Conservation (phyloP, 345 rosid genomes). For the Adansonia digitata region DNA sequence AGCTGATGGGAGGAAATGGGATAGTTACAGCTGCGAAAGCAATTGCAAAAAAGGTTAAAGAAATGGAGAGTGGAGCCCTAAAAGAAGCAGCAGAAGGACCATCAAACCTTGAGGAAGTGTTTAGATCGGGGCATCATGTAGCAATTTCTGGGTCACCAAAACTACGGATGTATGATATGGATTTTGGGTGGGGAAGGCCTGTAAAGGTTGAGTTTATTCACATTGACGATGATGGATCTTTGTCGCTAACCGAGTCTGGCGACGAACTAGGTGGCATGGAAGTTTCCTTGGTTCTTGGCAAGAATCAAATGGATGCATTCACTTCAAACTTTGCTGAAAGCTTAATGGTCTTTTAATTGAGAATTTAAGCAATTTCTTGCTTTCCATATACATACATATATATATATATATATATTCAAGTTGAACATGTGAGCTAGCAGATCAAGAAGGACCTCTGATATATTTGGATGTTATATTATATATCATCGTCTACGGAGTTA, state of each 20-base stretch:
- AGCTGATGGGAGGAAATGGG: constrained; percentile 29
- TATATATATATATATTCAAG: too few relatives aligned
- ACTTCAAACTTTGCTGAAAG: neutral
- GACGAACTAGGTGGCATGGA: constrained; percentile 26
- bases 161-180: constrained; percentile 13
- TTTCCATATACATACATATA: too few relatives aligned
- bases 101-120: constrained; percentile 7
- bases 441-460: too few relatives aligned
- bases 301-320: constrained; percentile 14
- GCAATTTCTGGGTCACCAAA: constrained; percentile 34
- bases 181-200: constrained; percentile 32
- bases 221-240: constrained; percentile 11
- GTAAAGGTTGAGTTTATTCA: constrained; percentile 16
- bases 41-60: constrained; percentile 20
- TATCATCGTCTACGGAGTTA: neutral
- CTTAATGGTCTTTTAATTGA: neutral
- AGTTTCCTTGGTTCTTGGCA: constrained; percentile 19
- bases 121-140: constrained; percentile 11
- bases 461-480: too few relatives aligned
- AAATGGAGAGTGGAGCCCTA: constrained; percentile 14
- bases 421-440: neutral
- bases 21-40: constrained; percentile 21
- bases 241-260: constrained; percentile 15
- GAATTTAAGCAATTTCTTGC: neutral
- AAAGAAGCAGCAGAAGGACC: constrained; percentile 19